Percentiles rank a stretch among this genome's conserved stretches.
Conservation (phyloP, 345 rosid genomes). For the Anastatica hierochuntica region DNA sequence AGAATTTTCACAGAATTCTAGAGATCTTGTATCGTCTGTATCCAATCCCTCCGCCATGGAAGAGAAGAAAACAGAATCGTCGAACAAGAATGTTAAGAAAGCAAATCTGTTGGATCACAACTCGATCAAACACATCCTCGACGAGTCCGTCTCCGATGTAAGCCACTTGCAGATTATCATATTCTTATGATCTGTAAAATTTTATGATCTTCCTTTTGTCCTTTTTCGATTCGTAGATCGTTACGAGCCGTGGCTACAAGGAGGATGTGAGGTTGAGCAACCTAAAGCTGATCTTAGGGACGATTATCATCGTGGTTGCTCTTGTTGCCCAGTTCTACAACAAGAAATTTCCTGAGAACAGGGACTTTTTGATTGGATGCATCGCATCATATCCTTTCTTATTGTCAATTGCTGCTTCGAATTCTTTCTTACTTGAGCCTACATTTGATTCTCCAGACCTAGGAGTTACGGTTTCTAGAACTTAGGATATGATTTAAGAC, state of each 20-base stretch:
- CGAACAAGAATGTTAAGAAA: constrained; percentile 59
- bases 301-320: constrained; percentile 60
- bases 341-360: constrained; percentile 93
- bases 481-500: not conserved
- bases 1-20: not conserved
- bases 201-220: not conserved
- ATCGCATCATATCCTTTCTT: constrained; percentile 77
- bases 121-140: constrained; percentile 89
- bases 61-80: constrained; percentile 45
- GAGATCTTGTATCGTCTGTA: constrained; percentile 10
- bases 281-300: constrained; percentile 55
- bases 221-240: constrained; percentile 39
- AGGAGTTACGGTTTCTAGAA: too few relatives aligned
- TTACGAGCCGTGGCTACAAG: constrained; percentile 63
- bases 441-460: too few relatives aligned
- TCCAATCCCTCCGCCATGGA: constrained; percentile 31
- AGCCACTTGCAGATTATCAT: not conserved
- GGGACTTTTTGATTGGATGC: constrained; percentile 76
- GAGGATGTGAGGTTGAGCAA: constrained; percentile 93
- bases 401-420: not conserved
- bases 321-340: constrained; percentile 97
- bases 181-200: constrained; percentile 7
- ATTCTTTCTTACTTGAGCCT: too few relatives aligned
- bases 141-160: constrained; percentile 89
- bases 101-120: constrained; percentile 87